A percentile compares a stretch with the other conserved stretches of the same genome.
phyloP scores from a whole-genome alignment of 495 filamentous ascomycete species.

The Parachaetomium inaequale region DNA sequence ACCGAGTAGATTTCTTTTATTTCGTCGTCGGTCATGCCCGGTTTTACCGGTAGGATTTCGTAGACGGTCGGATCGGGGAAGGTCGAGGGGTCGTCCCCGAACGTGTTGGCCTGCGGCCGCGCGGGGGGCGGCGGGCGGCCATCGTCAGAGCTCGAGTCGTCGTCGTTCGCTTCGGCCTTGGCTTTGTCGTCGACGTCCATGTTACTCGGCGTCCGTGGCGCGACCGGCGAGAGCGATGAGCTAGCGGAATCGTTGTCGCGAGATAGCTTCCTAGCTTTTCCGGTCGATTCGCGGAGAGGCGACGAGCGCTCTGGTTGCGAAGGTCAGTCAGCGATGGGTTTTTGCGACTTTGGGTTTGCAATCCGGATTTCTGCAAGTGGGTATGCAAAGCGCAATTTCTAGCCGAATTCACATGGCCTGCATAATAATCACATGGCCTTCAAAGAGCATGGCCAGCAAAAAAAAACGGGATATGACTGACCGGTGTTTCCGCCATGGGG shows the following conservation, averaged over 20 bases:
- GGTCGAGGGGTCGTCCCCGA: slow-evolving; percentile 86
- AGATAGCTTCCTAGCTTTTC: slow-evolving; percentile 46
- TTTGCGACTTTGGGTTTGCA: background rate
- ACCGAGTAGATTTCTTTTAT: slow-evolving; percentile 85
- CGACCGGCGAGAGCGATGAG: slow-evolving; percentile 61
- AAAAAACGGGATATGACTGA: slow-evolving; percentile 41
- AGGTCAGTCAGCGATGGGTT: slow-evolving; percentile 14
- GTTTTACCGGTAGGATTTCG: slow-evolving; percentile 72
- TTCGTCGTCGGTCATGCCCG: slow-evolving; percentile 74
- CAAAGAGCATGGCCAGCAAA: background rate
- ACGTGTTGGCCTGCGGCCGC: slow-evolving; percentile 69
- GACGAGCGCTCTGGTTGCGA: slow-evolving; percentile 42
- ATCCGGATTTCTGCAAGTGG: slow-evolving; percentile 6
- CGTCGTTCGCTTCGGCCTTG: slow-evolving; percentile 47
- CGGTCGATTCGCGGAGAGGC: slow-evolving; percentile 38
- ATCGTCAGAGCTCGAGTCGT: slow-evolving; percentile 63
- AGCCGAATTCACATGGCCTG: background rate
- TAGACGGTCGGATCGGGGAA: slow-evolving; percentile 94
- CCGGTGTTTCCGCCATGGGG: slow-evolving; percentile 67
- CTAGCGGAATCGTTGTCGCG: slow-evolving; percentile 57
- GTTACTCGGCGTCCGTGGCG: slow-evolving; percentile 45
- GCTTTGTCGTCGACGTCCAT: slow-evolving; percentile 52
- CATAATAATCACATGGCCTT: background rate
- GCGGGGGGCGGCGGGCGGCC: slow-evolving; percentile 76
- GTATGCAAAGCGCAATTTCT: slow-evolving; percentile 3